Evolutionary conservation across 192 early-diverging fungal species (phyloP).

Genomic region (Podila horticola): DNA sequence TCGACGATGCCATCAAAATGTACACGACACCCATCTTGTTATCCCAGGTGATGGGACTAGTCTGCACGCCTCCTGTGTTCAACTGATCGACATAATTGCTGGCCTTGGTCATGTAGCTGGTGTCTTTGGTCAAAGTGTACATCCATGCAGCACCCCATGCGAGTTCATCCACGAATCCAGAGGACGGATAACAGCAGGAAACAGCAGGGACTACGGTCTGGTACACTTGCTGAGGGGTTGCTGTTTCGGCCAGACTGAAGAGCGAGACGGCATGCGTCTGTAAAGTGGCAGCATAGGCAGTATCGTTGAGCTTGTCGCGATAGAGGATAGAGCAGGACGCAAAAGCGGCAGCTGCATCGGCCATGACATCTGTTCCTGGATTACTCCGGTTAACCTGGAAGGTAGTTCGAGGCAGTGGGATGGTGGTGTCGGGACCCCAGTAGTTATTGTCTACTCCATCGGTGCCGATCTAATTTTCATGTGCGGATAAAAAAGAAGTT

Average conservation of each 20-base stretch:
- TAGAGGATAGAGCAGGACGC: conserved; percentile 65
- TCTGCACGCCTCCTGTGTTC: conserved; percentile 16
- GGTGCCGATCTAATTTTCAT: conserved; percentile 48
- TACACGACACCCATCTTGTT: conserved; percentile 58
- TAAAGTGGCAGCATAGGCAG: conserved; percentile 54
- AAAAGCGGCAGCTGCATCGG: conserved; percentile 64
- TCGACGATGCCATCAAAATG: conserved; percentile 57
- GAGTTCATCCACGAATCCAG: conserved; percentile 55
- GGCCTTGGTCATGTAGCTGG: conserved; percentile 57
- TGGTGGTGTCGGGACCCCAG: conserved; percentile 66
- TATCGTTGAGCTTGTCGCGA: conserved; percentile 59
- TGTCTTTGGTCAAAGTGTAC: conserved; percentile 58
- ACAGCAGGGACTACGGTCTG: conserved; percentile 49
- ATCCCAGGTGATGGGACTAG: conserved; percentile 61
- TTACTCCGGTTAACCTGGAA: conserved; percentile 54
- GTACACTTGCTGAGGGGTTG: conserved; percentile 57
- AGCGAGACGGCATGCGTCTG: conserved; percentile 55
- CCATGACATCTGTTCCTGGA: conserved; percentile 66
- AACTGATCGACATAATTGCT: conserved; percentile 56
- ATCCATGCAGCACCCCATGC: conserved; percentile 69
- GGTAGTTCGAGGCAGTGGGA: conserved; percentile 64
- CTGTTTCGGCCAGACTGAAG: conserved; percentile 59
- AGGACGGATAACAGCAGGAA: conserved; percentile 54
- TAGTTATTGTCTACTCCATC: conserved; percentile 63
- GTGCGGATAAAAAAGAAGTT: background rate